Percentiles rank a stretch among this genome's conserved stretches.
phyloP scores from a whole-genome alignment of 257 asterid genomes.

The Gentiana dahurica region DNA sequence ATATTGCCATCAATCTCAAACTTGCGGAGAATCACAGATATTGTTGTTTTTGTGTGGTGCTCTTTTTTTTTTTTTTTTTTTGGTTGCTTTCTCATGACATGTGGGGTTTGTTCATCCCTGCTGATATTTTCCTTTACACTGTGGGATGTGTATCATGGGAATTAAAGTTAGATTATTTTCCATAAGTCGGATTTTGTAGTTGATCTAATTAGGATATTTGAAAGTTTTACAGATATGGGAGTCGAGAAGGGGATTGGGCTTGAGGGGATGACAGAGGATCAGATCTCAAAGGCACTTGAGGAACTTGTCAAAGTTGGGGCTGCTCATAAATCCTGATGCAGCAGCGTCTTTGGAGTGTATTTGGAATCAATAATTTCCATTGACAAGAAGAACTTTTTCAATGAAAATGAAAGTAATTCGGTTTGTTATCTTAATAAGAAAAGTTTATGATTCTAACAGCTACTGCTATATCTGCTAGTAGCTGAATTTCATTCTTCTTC shows the following conservation, averaged over 20 bases:
- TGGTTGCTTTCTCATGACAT: too few relatives aligned
- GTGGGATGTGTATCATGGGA: too few relatives aligned
- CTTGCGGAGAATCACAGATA: too few relatives aligned
- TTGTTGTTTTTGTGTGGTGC: too few relatives aligned
- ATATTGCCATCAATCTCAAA: too few relatives aligned
- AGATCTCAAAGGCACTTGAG: slow-evolving; percentile 71
- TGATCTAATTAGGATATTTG: slow-evolving; percentile 1
- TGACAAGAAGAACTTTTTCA: background rate
- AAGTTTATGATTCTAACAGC: background rate
- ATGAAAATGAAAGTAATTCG: background rate
- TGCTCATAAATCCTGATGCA: slow-evolving; percentile 27
- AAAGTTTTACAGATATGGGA: slow-evolving; percentile 44
- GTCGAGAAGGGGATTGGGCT: slow-evolving; percentile 66
- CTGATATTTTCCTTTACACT: too few relatives aligned
- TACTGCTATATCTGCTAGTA: background rate
- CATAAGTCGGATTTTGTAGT: background rate
- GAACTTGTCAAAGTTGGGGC: slow-evolving; percentile 65
- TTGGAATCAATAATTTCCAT: background rate
- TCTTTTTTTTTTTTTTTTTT: too few relatives aligned
- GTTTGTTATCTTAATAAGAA: background rate
- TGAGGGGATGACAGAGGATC: slow-evolving; percentile 66
- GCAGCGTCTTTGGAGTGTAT: background rate
- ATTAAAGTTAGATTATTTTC: background rate
- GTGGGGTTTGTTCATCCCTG: too few relatives aligned
- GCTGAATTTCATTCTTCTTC: background rate